Evolutionary conservation across 805 yeast species (phyloP).

Genomic region (Kluyveromyces nonfermentans): DNA sequence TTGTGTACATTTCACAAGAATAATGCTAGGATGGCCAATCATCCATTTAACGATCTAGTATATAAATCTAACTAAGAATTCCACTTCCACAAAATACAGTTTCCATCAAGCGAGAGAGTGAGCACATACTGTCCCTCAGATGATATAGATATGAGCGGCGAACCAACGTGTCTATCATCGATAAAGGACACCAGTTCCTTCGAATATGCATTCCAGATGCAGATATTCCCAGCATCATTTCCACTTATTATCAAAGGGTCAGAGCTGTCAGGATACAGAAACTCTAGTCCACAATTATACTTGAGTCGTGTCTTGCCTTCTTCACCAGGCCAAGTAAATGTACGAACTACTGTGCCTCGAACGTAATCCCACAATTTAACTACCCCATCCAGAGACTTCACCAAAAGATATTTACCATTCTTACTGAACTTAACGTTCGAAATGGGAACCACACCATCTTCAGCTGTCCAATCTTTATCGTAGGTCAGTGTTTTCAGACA

Average conservation of each 20-base stretch:
- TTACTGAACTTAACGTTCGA: slow-evolving; percentile 65
- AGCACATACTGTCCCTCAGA: slow-evolving; percentile 14
- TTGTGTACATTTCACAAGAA: too few species aligned
- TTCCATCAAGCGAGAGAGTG: slow-evolving; percentile 21
- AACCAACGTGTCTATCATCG: slow-evolving; percentile 9
- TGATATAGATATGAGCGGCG: slow-evolving; percentile 21
- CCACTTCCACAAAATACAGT: slow-evolving; percentile 24
- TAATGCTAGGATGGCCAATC: too few species aligned
- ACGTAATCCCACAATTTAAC: slow-evolving; percentile 81
- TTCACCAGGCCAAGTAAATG: slow-evolving; percentile 32
- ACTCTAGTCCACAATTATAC: slow-evolving; percentile 24
- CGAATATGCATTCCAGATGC: slow-evolving; percentile 20
- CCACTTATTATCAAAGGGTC: slow-evolving; percentile 24
- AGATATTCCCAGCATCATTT: slow-evolving; percentile 20
- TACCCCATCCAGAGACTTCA: slow-evolving; percentile 72
- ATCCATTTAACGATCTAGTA: too few species aligned
- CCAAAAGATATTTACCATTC: slow-evolving; percentile 69
- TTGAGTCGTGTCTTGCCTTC: slow-evolving; percentile 8
- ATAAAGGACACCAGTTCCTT: slow-evolving; percentile 14
- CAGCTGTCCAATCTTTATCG: slow-evolving; percentile 64
- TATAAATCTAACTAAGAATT: not conserved
- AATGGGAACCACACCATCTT: slow-evolving; percentile 49
- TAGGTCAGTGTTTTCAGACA: slow-evolving; percentile 84
- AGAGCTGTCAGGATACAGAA: slow-evolving; percentile 14
- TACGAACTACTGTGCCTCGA: slow-evolving; percentile 70